Base-by-base conservation (phyloP, 495 filamentous ascomycete genomes). In the Trichoderma erinaceum region DNA sequence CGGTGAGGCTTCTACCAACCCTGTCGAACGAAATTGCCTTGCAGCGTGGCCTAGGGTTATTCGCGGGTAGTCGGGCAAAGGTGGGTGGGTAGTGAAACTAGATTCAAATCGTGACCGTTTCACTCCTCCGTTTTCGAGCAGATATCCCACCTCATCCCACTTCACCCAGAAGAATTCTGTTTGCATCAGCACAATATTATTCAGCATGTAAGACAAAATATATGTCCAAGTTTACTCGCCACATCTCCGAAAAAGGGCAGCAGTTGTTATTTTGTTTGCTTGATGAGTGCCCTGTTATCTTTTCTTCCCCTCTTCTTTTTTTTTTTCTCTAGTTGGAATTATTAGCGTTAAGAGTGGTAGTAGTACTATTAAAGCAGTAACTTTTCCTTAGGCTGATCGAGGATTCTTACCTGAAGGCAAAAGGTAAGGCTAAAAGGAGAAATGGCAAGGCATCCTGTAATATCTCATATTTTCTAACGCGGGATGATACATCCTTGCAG, bases 61-160 rank as follows among this genome's bases (percentile, higher is more conserved):
- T 15, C 16, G 56, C 56, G 27, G 56, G 56, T 61, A 61, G 25
- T 32, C 56, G 56, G 56, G 56, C 56, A 61, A 61, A 61, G 56
- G 12, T 61, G 56, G 56, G 29, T 61, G 29, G 29, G 29, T 1
- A 61, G 27, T 23, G 52, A 23, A 32, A 2, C 27, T 61, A 13
- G 10, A 7, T 29, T 25, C 56, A 61, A 29, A 27, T 18, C 56
- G 56, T 29, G 6, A 7, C 23, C 7, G 48, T 23, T 52, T 21
- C 35, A 21, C 12, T 61, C 12, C 27, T 61, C 25, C 27, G 56
- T 61, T 61, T 29, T 32, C 27, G 8, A 16, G 15, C 0, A 48
- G n/a, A 15, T 12, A 21, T 23, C 21, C 48, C 48, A 52, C 48
- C n/a, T 48, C 15, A 48, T 38, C 35, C 35, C 35, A 38, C 35